These are phyloP conservation scores for Paspalum vaginatum DNA, from an alignment of 176 grass and related monocot genomes.

Conservation along the genomic window DNA sequence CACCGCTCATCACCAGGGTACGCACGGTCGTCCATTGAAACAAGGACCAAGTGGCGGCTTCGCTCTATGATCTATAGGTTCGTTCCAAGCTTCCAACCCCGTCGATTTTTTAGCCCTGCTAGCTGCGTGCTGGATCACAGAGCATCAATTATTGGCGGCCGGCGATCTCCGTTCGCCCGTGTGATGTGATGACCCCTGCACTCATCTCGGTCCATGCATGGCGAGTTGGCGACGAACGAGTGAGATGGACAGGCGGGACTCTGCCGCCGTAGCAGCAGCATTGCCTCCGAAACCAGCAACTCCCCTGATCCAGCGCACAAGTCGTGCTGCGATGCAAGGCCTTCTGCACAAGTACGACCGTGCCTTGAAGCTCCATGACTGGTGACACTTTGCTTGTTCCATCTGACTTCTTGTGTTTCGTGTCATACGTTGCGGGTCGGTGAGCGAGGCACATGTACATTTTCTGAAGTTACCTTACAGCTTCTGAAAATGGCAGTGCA, in stretches of 20 bases:
- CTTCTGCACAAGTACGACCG: conserved; percentile 17
- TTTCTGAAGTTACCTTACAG: conserved; percentile 13
- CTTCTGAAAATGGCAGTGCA: not conserved
- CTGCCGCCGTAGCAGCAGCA: conserved; percentile 19
- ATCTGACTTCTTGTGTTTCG: conserved; percentile 21
- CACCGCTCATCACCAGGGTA: conserved; percentile 1
- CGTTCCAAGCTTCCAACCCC: not conserved
- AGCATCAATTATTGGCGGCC: conserved; percentile 42
- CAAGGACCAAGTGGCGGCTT: not conserved
- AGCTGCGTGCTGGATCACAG: not conserved
- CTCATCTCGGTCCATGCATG: no score
- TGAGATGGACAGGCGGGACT: not conserved
- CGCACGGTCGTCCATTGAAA: not conserved
- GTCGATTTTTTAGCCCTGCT: not conserved
- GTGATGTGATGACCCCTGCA: not conserved
- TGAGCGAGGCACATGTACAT: conserved; percentile 4
- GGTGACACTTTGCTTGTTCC: conserved; percentile 27
- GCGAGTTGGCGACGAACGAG: no score
- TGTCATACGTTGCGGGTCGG: not conserved
- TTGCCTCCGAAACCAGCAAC: conserved; percentile 9
- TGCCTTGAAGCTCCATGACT: not conserved
- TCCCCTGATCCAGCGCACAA: no score
- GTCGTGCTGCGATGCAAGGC: no score
- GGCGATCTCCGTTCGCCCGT: not conserved
- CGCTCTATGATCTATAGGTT: no score